These are phyloP conservation scores for Gyromitra esculenta DNA, from an alignment of 2,329 filamentous ascomycete species.

Conservation along the genomic window DNA sequence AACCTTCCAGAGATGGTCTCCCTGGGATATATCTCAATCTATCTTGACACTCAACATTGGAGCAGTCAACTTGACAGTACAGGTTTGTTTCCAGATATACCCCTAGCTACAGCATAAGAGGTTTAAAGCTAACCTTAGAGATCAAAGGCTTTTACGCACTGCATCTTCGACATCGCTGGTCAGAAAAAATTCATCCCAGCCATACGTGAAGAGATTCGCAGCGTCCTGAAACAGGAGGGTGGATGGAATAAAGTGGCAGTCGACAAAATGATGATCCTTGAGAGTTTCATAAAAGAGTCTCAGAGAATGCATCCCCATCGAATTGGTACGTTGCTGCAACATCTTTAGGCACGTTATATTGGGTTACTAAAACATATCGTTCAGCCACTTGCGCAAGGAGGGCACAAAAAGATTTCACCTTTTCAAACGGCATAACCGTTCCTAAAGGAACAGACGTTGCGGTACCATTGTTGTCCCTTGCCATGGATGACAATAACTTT, in stretches of 20 bases:
- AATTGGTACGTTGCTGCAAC: not conserved
- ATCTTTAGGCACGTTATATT: not conserved
- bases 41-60: constrained; percentile 12
- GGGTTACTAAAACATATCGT: not conserved
- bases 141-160: constrained; percentile 10
- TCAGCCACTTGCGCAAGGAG: constrained; percentile 7
- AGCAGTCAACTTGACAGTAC: constrained; percentile 6
- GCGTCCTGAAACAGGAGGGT: constrained; percentile 7
- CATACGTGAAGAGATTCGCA: constrained; percentile 5
- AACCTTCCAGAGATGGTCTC: not conserved
- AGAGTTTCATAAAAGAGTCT: constrained; percentile 18
- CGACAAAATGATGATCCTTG: not conserved
- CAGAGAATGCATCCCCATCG: constrained; percentile 14
- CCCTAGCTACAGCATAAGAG: not conserved
- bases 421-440: constrained; percentile 7
- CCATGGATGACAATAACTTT: constrained; percentile 14
- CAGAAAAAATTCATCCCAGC: constrained; percentile 9
- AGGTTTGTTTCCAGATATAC: not conserved
- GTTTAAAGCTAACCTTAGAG: not conserved
- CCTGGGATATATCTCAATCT: constrained; percentile 8
- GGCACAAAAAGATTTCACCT: constrained; percentile 16
- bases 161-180: constrained; percentile 9
- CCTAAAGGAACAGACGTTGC: constrained; percentile 12
- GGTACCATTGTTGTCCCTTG: constrained; percentile 2
- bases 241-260: constrained; percentile 8